These are phyloP conservation scores for Elsinoe perseae DNA, from an alignment of 2,329 filamentous ascomycete genomes.

Conservation along the genomic window DNA sequence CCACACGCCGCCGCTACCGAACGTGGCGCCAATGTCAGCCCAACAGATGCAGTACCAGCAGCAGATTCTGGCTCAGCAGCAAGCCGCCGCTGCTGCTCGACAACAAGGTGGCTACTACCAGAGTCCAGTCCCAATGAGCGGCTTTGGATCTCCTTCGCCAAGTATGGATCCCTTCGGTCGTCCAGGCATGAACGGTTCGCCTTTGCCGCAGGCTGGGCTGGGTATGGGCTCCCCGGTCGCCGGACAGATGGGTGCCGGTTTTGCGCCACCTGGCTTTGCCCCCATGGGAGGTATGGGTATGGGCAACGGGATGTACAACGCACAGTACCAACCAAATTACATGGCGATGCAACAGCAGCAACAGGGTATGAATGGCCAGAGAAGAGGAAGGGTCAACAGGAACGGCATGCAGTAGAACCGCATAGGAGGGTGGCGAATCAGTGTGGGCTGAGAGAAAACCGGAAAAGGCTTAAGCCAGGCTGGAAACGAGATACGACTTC, in stretches of 20 bases:
- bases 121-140: slow-evolving; percentile 25
- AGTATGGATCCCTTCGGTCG: slow-evolving; percentile 36
- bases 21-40: slow-evolving; percentile 34
- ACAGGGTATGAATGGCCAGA: slow-evolving; percentile 42
- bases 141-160: slow-evolving; percentile 23
- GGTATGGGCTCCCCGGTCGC: slow-evolving; percentile 33
- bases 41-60: slow-evolving; percentile 53
- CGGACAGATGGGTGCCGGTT: slow-evolving; percentile 37
- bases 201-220: slow-evolving; percentile 35
- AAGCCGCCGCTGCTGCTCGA: slow-evolving; percentile 25
- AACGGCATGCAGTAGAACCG: slow-evolving; percentile 21
- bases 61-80: slow-evolving; percentile 40
- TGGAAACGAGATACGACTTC: slow-evolving; percentile 3
- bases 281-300: slow-evolving; percentile 30
- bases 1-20: slow-evolving; percentile 31
- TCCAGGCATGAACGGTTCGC: slow-evolving; percentile 32
- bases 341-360: slow-evolving; percentile 32
- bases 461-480: neutral
- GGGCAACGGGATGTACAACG: slow-evolving; percentile 36
- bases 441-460: neutral
- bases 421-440: neutral
- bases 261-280: slow-evolving; percentile 37
- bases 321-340: slow-evolving; percentile 48
- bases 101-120: slow-evolving; percentile 28
- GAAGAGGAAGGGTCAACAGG: slow-evolving; percentile 44